These are phyloP conservation scores for Paramecium sexaurelia DNA, from an alignment of 73 alveolate species.

Conservation along the genomic window DNA sequence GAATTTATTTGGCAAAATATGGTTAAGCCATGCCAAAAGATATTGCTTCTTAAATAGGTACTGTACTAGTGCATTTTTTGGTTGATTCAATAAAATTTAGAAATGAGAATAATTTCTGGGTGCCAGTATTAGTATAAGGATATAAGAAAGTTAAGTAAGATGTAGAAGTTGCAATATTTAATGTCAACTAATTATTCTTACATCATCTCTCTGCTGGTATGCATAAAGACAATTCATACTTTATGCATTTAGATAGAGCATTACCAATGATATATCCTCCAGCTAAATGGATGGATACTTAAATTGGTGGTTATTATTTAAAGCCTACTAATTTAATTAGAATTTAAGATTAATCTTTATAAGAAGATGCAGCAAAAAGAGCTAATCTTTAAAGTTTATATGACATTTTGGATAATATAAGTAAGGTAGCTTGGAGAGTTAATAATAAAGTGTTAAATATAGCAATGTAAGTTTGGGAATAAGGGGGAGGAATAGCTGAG, in stretches of 20 bases:
- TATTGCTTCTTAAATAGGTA: conserved; percentile 42
- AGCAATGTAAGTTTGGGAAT: conserved; percentile 81
- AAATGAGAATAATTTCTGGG: conserved; percentile 73
- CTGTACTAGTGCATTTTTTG: conserved; percentile 1
- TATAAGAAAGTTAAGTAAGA: conserved; percentile 56
- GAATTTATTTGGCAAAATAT: neutral
- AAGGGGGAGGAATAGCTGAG: conserved; percentile 91
- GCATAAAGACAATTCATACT: conserved; percentile 73
- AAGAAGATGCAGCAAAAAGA: conserved; percentile 74
- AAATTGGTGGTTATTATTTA: conserved; percentile 86
- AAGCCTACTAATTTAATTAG: conserved; percentile 82
- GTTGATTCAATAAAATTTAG: conserved; percentile 69
- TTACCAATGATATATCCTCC: conserved; percentile 93
- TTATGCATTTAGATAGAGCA: conserved; percentile 81
- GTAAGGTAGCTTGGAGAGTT: conserved; percentile 91
- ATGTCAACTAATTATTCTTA: conserved; percentile 72
- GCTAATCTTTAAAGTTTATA: conserved; percentile 74
- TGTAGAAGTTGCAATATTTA: conserved; percentile 72
- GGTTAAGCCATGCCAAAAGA: conserved; percentile 44
- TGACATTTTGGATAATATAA: conserved; percentile 75
- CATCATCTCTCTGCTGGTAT: conserved; percentile 43
- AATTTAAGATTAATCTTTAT: conserved; percentile 69
- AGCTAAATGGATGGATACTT: conserved; percentile 85
- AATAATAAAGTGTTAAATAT: conserved; percentile 80
- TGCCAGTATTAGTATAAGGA: conserved; percentile 74